Percentiles rank a stretch among this genome's conserved stretches.
phyloP scores from a whole-genome alignment of 2,329 filamentous ascomycete species.

The Colletotrichum sp. region DNA sequence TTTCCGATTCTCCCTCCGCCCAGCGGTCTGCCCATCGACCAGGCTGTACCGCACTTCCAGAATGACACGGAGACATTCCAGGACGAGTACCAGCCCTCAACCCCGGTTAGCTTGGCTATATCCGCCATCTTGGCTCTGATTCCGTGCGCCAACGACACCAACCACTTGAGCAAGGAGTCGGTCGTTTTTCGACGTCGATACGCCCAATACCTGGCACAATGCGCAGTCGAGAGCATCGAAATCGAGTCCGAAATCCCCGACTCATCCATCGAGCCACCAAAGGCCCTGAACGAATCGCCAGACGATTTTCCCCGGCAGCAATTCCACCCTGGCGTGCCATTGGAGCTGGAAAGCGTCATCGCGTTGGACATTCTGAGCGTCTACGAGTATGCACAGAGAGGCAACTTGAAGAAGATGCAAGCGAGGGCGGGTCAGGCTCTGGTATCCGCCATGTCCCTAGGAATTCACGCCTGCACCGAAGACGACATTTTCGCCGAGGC shows the following conservation, averaged over 20 bases:
- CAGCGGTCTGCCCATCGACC: slow-evolving; percentile 33
- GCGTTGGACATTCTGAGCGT: slow-evolving; percentile 53
- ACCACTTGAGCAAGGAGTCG: slow-evolving; percentile 40
- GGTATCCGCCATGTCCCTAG: slow-evolving; percentile 48
- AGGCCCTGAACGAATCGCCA: slow-evolving; percentile 44
- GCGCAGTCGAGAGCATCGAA: slow-evolving; percentile 53
- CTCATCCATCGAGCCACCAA: slow-evolving; percentile 46
- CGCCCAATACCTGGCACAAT: slow-evolving; percentile 53
- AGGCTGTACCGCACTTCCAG: slow-evolving; percentile 37
- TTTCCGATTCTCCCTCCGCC: slow-evolving; percentile 55
- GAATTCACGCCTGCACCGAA: slow-evolving; percentile 43
- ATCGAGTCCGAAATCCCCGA: slow-evolving; percentile 51
- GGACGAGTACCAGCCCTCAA: slow-evolving; percentile 41
- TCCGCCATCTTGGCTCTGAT: slow-evolving; percentile 54
- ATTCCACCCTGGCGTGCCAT: slow-evolving; percentile 48
- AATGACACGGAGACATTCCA: slow-evolving; percentile 37
- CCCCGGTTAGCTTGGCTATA: slow-evolving; percentile 50
- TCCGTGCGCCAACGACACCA: slow-evolving; percentile 44
- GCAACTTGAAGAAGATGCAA: slow-evolving; percentile 58
- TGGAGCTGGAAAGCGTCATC: slow-evolving; percentile 52
- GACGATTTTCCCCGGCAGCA: slow-evolving; percentile 35
- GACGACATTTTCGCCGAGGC: slow-evolving; percentile 49
- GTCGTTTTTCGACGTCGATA: slow-evolving; percentile 49
- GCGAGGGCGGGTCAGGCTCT: slow-evolving; percentile 52
- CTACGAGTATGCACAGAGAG: slow-evolving; percentile 58